Conservation (phyloP, 1,284 basidiomycete genomes). For the Fomitopsis betulina region DNA sequence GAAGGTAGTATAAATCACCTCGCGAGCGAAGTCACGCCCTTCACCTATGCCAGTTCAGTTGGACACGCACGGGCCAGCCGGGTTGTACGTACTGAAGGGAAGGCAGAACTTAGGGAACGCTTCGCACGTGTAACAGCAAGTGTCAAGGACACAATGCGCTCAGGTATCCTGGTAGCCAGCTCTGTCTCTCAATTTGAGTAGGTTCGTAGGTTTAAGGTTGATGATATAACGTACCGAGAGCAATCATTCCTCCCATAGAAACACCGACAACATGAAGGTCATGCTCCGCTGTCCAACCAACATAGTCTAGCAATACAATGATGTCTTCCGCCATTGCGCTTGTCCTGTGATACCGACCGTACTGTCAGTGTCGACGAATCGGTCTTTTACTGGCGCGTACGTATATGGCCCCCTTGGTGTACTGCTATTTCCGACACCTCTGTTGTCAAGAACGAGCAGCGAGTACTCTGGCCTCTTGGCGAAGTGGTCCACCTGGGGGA, state of each 20-base stretch:
- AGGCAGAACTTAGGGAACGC: slow-evolving; percentile 42
- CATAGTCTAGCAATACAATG: slow-evolving; percentile 61
- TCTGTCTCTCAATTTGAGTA: slow-evolving; percentile 34
- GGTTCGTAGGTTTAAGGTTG: not conserved
- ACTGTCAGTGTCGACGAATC: not conserved
- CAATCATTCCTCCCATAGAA: slow-evolving; percentile 86
- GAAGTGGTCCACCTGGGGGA: slow-evolving; percentile 56
- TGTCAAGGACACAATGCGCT: slow-evolving; percentile 62
- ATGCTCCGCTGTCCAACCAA: slow-evolving; percentile 66
- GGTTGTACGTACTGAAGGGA: slow-evolving; percentile 48
- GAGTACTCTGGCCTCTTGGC: slow-evolving; percentile 46
- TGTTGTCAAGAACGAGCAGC: slow-evolving; percentile 81
- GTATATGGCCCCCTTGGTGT: slow-evolving; percentile 68
- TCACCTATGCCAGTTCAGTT: slow-evolving; percentile 31
- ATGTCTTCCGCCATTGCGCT: slow-evolving; percentile 78
- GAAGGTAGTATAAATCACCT: slow-evolving; percentile 21
- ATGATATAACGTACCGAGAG: slow-evolving; percentile 45
- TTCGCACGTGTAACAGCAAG: slow-evolving; percentile 71
- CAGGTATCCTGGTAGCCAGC: slow-evolving; percentile 60
- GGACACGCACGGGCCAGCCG: not conserved
- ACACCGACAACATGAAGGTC: slow-evolving; percentile 74
- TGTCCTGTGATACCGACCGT: slow-evolving; percentile 42
- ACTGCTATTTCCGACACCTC: slow-evolving; percentile 79
- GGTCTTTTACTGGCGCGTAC: slow-evolving; percentile 23
- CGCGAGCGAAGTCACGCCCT: slow-evolving; percentile 37